Conservation (phyloP, 345 rosid species). For the Eucalyptus lansdowneana region DNA sequence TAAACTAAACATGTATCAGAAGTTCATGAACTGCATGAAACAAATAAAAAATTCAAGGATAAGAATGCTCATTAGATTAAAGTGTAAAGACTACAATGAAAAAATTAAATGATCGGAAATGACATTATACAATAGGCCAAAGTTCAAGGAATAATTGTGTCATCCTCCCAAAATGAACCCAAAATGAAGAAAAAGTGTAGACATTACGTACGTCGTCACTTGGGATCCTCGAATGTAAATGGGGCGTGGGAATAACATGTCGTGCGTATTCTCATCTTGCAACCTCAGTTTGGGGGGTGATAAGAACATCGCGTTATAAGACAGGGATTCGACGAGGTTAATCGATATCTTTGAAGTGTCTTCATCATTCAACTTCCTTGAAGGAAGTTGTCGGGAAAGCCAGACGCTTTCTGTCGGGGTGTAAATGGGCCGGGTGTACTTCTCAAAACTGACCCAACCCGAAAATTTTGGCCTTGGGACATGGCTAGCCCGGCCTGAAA, state of each 20-base stretch:
- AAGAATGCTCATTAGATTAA: accelerated
- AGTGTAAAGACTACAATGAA: too few relatives aligned
- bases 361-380: background rate
- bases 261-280: background rate
- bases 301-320: background rate
- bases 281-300: background rate
- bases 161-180: too few relatives aligned
- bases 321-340: background rate
- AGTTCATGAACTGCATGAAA: background rate
- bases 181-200: too few relatives aligned
- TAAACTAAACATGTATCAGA: background rate
- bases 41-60: background rate
- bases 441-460: background rate
- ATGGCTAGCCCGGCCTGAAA: background rate
- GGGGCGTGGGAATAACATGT: background rate
- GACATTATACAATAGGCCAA: too few relatives aligned
- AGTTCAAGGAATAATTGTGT: background rate
- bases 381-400: background rate
- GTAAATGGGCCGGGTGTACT: background rate
- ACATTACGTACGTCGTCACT: too few relatives aligned
- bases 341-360: background rate
- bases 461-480: background rate
- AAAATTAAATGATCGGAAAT: too few relatives aligned
- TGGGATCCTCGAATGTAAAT: background rate
- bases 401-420: background rate